phyloP scores from a whole-genome alignment of 805 yeast species.

The Kluyveromyces lactis region DNA sequence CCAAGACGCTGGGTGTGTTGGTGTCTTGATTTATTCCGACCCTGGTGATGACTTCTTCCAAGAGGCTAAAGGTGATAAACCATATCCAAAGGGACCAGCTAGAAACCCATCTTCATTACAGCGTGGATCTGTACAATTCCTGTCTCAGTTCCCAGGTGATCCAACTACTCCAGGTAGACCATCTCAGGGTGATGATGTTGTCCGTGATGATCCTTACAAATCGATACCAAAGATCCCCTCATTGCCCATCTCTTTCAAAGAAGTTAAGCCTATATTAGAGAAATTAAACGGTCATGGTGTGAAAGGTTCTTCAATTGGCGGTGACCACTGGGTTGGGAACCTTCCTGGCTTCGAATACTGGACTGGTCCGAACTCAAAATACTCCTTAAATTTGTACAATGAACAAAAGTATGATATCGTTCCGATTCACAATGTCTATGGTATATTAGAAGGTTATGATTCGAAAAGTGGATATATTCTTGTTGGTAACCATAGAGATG shows the following conservation, averaged over 20 bases:
- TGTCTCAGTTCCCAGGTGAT: conserved; percentile 61
- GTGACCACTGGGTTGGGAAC: conserved; percentile 38
- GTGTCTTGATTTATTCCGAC: conserved; percentile 60
- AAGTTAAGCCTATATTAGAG: conserved; percentile 54
- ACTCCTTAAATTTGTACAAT: conserved; percentile 46
- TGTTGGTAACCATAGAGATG: conserved; percentile 72
- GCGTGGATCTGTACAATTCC: conserved; percentile 64
- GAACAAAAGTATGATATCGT: conserved; percentile 54
- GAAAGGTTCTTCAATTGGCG: conserved; percentile 30
- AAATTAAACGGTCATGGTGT: conserved; percentile 52
- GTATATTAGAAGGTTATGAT: conserved; percentile 46
- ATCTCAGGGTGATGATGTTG: conserved; percentile 35
- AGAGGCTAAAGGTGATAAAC: conserved; percentile 46
- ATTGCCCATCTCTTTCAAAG: conserved; percentile 57
- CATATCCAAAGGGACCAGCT: conserved; percentile 73
- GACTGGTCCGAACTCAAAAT: conserved; percentile 41
- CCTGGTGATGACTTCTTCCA: conserved; percentile 56
- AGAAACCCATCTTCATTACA: conserved; percentile 70
- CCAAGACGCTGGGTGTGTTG: conserved; percentile 60
- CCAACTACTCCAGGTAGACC: conserved; percentile 71
- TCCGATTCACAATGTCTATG: conserved; percentile 57
- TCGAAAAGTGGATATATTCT: conserved; percentile 45
- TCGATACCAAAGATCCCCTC: conserved; percentile 61
- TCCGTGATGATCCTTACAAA: conserved; percentile 40
- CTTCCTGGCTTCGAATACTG: conserved; percentile 39